Percentiles rank a stretch among this genome's conserved stretches.
Conservation (phyloP, 768 basidiomycete genomes). For the Dentipellis fragilis region DNA sequence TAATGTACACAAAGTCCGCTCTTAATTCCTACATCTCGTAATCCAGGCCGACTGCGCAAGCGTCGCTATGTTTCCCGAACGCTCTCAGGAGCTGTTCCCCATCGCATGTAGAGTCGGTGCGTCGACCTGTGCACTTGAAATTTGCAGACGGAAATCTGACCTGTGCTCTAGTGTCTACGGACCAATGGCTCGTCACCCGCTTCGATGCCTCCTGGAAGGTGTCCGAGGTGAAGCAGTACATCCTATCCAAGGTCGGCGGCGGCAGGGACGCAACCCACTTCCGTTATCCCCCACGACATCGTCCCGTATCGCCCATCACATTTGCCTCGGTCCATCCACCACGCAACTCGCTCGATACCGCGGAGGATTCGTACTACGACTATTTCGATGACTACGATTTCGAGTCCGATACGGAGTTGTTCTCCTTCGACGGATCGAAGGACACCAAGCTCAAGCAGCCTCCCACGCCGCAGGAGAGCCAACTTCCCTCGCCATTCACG, state of each 20-base stretch:
- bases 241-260: slow-evolving; percentile 47
- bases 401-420: slow-evolving; percentile 17
- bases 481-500: background rate
- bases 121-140: slow-evolving; percentile 13
- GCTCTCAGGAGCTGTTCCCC: slow-evolving; percentile 20
- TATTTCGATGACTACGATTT: slow-evolving; percentile 22
- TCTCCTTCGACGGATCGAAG: slow-evolving; percentile 3
- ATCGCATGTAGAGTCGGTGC: slow-evolving; percentile 50
- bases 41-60: background rate
- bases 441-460: background rate
- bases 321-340: slow-evolving; percentile 44
- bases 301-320: slow-evolving; percentile 58
- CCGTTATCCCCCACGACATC: slow-evolving; percentile 18
- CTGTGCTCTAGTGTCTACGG: slow-evolving; percentile 40
- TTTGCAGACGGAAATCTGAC: background rate
- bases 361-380: slow-evolving; percentile 22
- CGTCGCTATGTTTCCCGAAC: background rate
- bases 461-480: background rate
- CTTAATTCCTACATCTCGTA: background rate
- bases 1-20: background rate
- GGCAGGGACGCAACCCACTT: slow-evolving; percentile 11
- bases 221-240: slow-evolving; percentile 49
- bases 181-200: slow-evolving; percentile 73
- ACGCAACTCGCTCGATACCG: slow-evolving; percentile 13
- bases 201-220: slow-evolving; percentile 52